phyloP scores from a whole-genome alignment of 345 rosid genomes.

The Hibiscus syriacus region DNA sequence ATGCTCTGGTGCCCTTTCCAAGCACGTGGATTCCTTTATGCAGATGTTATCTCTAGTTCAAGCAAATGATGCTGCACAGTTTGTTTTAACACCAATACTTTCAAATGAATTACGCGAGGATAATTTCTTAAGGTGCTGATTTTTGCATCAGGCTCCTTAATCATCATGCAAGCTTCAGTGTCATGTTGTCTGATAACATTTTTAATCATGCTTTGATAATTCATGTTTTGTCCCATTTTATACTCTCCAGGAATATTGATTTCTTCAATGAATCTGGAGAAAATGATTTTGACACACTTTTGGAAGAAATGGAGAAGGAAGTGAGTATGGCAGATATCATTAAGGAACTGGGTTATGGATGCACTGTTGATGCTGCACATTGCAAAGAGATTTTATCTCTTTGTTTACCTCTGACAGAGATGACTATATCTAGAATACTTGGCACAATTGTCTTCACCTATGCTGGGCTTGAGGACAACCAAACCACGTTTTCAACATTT shows the following conservation, averaged over 20 bases:
- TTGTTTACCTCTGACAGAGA: slow-evolving; percentile 66
- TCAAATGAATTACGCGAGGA: slow-evolving; percentile 46
- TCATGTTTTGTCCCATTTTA: slow-evolving; percentile 4
- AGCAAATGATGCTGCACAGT: slow-evolving; percentile 39
- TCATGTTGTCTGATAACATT: not conserved
- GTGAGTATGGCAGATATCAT: slow-evolving; percentile 63
- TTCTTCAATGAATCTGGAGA: slow-evolving; percentile 33
- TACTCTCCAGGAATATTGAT: slow-evolving; percentile 42
- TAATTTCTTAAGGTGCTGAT: slow-evolving; percentile 48
- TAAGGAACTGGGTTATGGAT: slow-evolving; percentile 84
- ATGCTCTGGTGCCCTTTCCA: slow-evolving; percentile 58
- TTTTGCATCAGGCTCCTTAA: not conserved
- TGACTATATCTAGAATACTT: slow-evolving; percentile 58
- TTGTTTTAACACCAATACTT: slow-evolving; percentile 51
- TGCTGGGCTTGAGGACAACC: slow-evolving; percentile 48
- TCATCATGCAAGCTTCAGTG: not conserved
- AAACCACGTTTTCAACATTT: slow-evolving; percentile 56
- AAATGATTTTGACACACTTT: slow-evolving; percentile 65
- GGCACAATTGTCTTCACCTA: slow-evolving; percentile 49
- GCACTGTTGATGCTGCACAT: slow-evolving; percentile 59
- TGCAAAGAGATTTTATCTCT: slow-evolving; percentile 72
- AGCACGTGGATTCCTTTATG: slow-evolving; percentile 61
- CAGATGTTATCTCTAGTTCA: slow-evolving; percentile 58
- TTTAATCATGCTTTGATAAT: not conserved
- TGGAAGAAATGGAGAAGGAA: slow-evolving; percentile 85